Base-by-base conservation (phyloP, 1,284 basidiomycete species). In the Cryptococcus sp. region DNA sequence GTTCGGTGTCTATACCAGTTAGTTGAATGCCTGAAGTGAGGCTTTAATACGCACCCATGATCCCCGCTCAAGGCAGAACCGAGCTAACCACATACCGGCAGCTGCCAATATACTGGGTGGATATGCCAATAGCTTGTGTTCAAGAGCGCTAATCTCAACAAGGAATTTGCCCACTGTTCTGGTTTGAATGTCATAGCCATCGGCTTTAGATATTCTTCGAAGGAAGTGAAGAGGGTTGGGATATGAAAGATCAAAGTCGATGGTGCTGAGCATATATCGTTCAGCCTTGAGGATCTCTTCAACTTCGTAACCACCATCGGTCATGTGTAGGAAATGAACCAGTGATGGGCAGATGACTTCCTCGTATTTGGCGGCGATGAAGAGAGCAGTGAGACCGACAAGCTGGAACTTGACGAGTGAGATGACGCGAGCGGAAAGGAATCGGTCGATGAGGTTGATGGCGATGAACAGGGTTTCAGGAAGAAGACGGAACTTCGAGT, bases 401-500 rank as follows among this genome's bases (percentile, higher is more conserved):
- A 98, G 85, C 76, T 98, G 95, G 43, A 98, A 83, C 75, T 97
- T 96, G 66, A 87, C 86, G 15, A 98, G 83, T 5, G 92, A 94
- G 49, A 97, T 89, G 48, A 89, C 86, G 5, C 93, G 88, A 1
- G 85, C 81, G 3, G 91, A 93, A 32, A 98, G 84, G 83, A 98
- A 97, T 51, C 95, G 90, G 78, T 98, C 96, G 69, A 98, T 89
- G 70, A 98, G 86, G 81, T 98, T 98, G 71, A 90, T 82, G 61
- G 88, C 88, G 57, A 98, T 84, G 80, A 95, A 98, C 50, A 98
- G 85, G 0, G 95, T 98, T 79, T 98, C 95, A 7, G 94, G 93
- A 6, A 96, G 82, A 15, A 98, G 83, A 57, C 87, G 87, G 82
- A 98, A 97, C 66, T 92, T 90, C 63, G 86, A 83, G 76, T 98